Conservation (phyloP, 2,329 filamentous ascomycete genomes). For the Drechslerella coelobrocha region DNA sequence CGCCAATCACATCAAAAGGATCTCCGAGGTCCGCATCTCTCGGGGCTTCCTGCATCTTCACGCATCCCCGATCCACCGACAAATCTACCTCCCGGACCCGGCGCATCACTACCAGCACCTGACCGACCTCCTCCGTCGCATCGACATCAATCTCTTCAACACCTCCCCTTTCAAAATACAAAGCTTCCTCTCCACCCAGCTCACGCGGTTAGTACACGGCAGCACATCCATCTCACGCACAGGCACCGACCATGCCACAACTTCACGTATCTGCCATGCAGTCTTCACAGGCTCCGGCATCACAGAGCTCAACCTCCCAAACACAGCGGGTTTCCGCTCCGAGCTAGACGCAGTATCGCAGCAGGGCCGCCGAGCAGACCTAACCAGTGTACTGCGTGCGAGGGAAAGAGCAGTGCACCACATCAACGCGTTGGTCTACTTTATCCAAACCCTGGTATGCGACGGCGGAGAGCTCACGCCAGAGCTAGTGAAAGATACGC, state of each 20-base stretch:
- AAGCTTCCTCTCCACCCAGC: slow-evolving; percentile 15
- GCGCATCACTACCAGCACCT: slow-evolving; percentile 13
- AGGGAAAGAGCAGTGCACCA: slow-evolving; percentile 12
- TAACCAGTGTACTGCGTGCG: slow-evolving; percentile 16
- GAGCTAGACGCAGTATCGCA: slow-evolving; percentile 13
- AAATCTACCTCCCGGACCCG: slow-evolving; percentile 4
- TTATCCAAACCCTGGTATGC: slow-evolving; percentile 14
- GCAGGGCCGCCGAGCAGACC: slow-evolving; percentile 4
- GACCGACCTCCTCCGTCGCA: slow-evolving; percentile 45
- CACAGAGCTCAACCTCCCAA: slow-evolving; percentile 32
- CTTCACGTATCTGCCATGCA: slow-evolving; percentile 17
- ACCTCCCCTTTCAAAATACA: slow-evolving; percentile 12
- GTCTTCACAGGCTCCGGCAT: slow-evolving; percentile 25
- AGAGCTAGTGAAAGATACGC: slow-evolving; percentile 37
- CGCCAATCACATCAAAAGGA: slow-evolving; percentile 14
- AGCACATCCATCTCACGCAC: slow-evolving; percentile 28
- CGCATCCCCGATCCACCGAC: slow-evolving; percentile 26
- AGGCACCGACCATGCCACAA: slow-evolving; percentile 22
- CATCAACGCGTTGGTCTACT: slow-evolving; percentile 20
- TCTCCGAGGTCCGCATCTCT: slow-evolving; percentile 36
- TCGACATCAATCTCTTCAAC: slow-evolving; percentile 42
- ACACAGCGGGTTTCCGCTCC: slow-evolving; percentile 16
- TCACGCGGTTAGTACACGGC: slow-evolving; percentile 26
- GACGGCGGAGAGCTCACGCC: slow-evolving; percentile 21
- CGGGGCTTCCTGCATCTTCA: slow-evolving; percentile 38